Base-by-base conservation (phyloP, 1,284 basidiomycete genomes). In the Filobasidium uniguttulatum region DNA sequence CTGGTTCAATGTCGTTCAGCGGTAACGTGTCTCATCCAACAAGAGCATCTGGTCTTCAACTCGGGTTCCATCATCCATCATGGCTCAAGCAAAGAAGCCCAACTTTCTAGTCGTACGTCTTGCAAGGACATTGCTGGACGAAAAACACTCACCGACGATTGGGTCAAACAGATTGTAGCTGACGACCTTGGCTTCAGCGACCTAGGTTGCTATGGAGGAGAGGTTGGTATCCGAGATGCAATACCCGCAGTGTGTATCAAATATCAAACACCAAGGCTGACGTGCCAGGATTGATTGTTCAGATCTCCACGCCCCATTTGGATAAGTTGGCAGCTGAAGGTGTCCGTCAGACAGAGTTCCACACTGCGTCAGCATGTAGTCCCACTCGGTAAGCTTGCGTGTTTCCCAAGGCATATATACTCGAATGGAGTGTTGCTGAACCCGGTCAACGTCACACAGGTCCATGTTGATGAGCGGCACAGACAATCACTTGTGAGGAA, bases 111-210 rank as follows among this genome's bases (percentile, higher is more conserved):
- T 57, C 23, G 61, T 57, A 29, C 47, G 57, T 19, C 6, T 15
- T 12, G 23, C 23, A 20, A 12, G 37, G 17, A 22, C 17, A 40
- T n/a, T n/a, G n/a, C n/a, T n/a, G n/a, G n/a, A n/a, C n/a, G n/a
- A n/a, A n/a, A n/a, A n/a, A n/a, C n/a, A n/a, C n/a, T n/a, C n/a
- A n/a, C n/a, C n/a, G n/a, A n/a, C n/a, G n/a, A 40, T 5, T 22
- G 29, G 15, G 14, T 28, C 30, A 7, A 17, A 17, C 15, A 56
- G 55, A 58, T 60, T 44, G 46, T 58, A 20, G 56, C 58, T 22
- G 58, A 59, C 48, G 55, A 58, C 33, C 51, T 59, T n/a, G 59
- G 61, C 15, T 63, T 58, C 48, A 53, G 49, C 31, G 61, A 63
- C 48, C 30, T 57, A 3, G 53, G 55, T 20, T 38, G 52, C 19